Evolutionary conservation across 148 eudicot genomes (phyloP).

Genomic region (Gaultheria prostrata): DNA sequence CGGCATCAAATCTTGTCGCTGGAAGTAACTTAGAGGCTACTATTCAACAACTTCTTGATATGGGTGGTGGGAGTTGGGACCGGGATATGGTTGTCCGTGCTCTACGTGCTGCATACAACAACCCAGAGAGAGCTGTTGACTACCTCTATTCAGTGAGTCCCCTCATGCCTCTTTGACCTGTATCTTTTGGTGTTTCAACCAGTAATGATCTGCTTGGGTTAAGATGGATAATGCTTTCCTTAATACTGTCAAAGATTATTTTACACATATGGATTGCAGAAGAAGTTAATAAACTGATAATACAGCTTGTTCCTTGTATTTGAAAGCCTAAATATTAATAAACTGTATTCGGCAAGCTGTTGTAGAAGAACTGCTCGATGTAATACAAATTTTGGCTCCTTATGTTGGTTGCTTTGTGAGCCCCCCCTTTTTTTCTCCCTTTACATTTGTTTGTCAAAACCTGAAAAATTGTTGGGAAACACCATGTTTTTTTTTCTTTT

Average conservation of each 20-base stretch:
- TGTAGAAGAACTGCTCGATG: no score
- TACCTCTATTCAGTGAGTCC: constrained; percentile 73
- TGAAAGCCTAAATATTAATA: neutral
- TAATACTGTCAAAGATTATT: neutral
- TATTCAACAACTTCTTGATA: constrained; percentile 78
- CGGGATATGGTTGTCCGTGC: constrained; percentile 83
- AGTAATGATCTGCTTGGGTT: neutral
- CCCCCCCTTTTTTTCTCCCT: neutral
- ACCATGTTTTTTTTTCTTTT: neutral
- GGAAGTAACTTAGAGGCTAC: constrained; percentile 65
- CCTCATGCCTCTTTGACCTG: neutral
- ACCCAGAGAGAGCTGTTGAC: constrained; percentile 95
- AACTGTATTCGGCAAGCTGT: no score
- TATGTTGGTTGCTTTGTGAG: neutral
- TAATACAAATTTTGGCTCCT: neutral
- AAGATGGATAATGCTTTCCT: neutral
- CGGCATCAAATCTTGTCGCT: constrained; percentile 84
- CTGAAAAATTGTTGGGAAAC: neutral
- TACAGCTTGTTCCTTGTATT: neutral
- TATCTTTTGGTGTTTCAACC: constrained; percentile 12
- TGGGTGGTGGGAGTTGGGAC: constrained; percentile 97
- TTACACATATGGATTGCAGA: neutral
- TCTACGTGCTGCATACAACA: constrained; percentile 81
- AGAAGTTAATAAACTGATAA: neutral
- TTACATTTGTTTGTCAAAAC: neutral